Base-by-base conservation (phyloP, 179 eudicot species). In the Beta macrorhiza region DNA sequence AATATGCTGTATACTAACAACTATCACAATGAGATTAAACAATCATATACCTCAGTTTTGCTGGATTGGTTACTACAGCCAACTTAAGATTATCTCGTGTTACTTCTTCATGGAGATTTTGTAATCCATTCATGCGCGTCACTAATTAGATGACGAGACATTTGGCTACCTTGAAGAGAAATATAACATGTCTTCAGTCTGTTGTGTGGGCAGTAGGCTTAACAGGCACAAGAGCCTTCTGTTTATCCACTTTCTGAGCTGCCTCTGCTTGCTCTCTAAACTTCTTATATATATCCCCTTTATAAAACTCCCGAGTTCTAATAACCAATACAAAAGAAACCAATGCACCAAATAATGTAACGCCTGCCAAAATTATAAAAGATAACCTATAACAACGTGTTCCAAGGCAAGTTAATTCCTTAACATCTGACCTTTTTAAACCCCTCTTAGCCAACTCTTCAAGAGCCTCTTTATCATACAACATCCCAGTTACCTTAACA, bases 401-500 rank as follows among this genome's bases (percentile, higher is more conserved):
- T 14, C 97, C 97, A 19, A 90, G 72, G 47, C 97, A 92, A 16
- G 91, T 89, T 84, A 92, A 57, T 78, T 91, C 97, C 88, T 83
- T 90, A 16, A 84, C 92, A 37, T 83, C 80, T 5, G 85, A 70
- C 57, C 92, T 79, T 5, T 55, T 84, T 72, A 92, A 3, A 16
- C 93, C 94, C 58, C 74, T 90, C 52, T 71, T 83, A 11, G 81
- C 83, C 68, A 92, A 79, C 44, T 84, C 85, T 75, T 89, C 87
- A 12, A 83, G 0, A 1, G 93, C 94, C 79, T 87, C 86, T 0
- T 73, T 79, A 25, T 91, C 94, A 67, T 92, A 92, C 44, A 92
- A 79, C 76, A 76, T 88, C 1, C 93, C 94, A 0, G 91, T 85
- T 5, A 91, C 79, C 69, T 82, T 88, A 25, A 92, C 94, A 67